phyloP scores from a whole-genome alignment of 2,329 filamentous ascomycete species.

The Botrytis porri region DNA sequence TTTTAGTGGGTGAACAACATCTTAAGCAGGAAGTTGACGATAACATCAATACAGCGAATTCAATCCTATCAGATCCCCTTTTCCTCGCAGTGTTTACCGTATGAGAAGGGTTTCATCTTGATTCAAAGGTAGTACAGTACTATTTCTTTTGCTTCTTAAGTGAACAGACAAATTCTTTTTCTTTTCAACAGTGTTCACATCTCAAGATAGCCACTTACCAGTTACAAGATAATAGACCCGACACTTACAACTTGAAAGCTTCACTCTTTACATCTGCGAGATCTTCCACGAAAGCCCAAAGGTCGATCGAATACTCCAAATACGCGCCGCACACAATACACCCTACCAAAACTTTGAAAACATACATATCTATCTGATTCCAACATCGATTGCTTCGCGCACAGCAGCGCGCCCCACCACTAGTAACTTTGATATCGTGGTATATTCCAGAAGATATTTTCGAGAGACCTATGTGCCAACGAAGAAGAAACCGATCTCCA shows the following conservation, averaged over 20 bases:
- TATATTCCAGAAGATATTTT: slow-evolving; percentile 32
- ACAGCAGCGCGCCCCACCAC: slow-evolving; percentile 12
- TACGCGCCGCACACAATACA: not conserved
- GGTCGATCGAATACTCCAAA: not conserved
- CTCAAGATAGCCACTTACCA: slow-evolving; percentile 17
- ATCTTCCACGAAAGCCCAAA: not conserved
- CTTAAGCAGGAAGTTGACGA: slow-evolving; percentile 15
- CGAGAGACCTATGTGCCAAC: slow-evolving; percentile 39
- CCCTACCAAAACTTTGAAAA: not conserved
- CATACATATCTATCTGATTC: slow-evolving; percentile 2
- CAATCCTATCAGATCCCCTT: not conserved
- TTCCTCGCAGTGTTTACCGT: not conserved
- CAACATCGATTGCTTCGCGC: slow-evolving; percentile 15
- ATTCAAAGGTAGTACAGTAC: not conserved
- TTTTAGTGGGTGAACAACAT: slow-evolving; percentile 18
- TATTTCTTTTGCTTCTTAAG: not conserved
- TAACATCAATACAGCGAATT: slow-evolving; percentile 13
- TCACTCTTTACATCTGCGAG: slow-evolving; percentile 9
- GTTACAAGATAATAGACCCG: slow-evolving; percentile 8
- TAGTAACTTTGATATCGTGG: slow-evolving; percentile 24
- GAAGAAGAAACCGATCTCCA: slow-evolving; percentile 36
- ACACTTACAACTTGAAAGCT: not conserved
- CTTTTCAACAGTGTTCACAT: slow-evolving; percentile 20
- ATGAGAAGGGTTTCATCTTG: not conserved
- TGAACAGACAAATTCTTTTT: not conserved